A percentile compares a stretch with the other conserved stretches of the same genome.
Conservation (phyloP, 2,329 filamentous ascomycete species). For the Aspergillus versicolor region DNA sequence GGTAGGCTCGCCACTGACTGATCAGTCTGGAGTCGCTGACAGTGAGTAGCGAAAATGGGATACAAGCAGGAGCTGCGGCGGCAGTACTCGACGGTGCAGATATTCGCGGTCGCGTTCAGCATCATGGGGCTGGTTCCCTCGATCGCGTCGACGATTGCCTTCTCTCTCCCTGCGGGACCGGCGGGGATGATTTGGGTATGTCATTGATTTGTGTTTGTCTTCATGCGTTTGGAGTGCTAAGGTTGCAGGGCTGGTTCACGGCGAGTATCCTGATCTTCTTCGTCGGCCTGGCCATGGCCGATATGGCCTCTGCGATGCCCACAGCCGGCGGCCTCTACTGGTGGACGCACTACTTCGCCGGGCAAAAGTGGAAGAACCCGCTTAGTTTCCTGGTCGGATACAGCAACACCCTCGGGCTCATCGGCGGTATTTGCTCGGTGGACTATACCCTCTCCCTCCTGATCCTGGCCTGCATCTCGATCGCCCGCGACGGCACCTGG, state of each 20-base stretch:
- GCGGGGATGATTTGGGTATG: slow-evolving; percentile 61
- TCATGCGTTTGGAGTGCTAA: too few relatives aligned
- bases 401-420: slow-evolving; percentile 60
- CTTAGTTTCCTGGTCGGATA: slow-evolving; percentile 62
- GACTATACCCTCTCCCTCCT: slow-evolving; percentile 49
- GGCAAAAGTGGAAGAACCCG: slow-evolving; percentile 55
- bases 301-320: slow-evolving; percentile 56
- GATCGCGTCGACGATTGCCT: slow-evolving; percentile 59
- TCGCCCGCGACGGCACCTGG: slow-evolving; percentile 58
- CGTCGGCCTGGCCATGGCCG: slow-evolving; percentile 60
- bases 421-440: slow-evolving; percentile 63
- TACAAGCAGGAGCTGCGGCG: slow-evolving; percentile 63
- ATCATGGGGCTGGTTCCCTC: slow-evolving; percentile 64
- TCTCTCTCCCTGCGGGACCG: slow-evolving; percentile 60
- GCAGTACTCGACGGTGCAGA: slow-evolving; percentile 62
- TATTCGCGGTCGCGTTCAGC: slow-evolving; percentile 60
- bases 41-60: slow-evolving; percentile 35
- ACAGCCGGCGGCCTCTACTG: slow-evolving; percentile 60
- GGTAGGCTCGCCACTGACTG: neutral
- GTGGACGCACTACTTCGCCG: slow-evolving; percentile 61
- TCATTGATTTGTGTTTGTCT: too few relatives aligned
- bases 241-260: slow-evolving; percentile 53
- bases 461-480: slow-evolving; percentile 56
- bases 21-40: neutral
- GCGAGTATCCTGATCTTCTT: slow-evolving; percentile 59